Conservation (phyloP, 345 rosid species). For the Eutrema yunnanense region DNA sequence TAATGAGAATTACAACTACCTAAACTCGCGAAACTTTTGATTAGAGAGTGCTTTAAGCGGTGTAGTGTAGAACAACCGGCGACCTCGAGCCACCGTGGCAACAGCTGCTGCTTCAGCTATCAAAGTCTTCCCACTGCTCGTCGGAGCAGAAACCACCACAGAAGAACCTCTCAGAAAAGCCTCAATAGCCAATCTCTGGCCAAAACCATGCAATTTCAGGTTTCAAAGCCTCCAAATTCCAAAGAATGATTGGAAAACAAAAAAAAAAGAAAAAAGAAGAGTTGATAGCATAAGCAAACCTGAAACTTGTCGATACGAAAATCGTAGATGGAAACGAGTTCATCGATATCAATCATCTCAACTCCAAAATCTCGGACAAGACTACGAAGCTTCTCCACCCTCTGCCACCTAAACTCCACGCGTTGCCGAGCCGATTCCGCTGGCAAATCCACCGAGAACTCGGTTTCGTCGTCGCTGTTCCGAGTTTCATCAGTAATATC, state of each 20-base stretch:
- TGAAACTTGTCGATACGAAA: conserved; percentile 93
- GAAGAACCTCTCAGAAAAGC: conserved; percentile 80
- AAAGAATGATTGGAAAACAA: neutral
- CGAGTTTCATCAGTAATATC: conserved; percentile 36
- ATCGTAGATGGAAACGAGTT: conserved; percentile 72
- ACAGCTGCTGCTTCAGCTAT: conserved; percentile 97
- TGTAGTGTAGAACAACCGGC: conserved; percentile 82
- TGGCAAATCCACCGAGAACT: conserved; percentile 30
- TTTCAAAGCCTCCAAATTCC: neutral
- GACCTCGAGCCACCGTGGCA: conserved; percentile 75
- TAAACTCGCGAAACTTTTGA: conserved; percentile 94
- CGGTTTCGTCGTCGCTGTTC: conserved; percentile 48
- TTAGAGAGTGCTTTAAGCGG: conserved; percentile 97
- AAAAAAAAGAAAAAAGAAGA: neutral
- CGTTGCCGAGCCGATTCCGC: conserved; percentile 32
- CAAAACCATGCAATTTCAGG: neutral
- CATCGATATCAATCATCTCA: conserved; percentile 68
- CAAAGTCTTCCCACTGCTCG: conserved; percentile 94
- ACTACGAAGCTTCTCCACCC: conserved; percentile 69
- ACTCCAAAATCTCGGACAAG: conserved; percentile 64
- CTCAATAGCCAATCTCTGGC: conserved; percentile 70
- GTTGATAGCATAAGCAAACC: conserved; percentile 31
- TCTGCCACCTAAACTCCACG: conserved; percentile 51
- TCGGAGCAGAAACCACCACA: conserved; percentile 95
- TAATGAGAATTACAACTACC: conserved; percentile 33